phyloP scores from a whole-genome alignment of 257 asterid genomes.

The Catharanthus roseus region DNA sequence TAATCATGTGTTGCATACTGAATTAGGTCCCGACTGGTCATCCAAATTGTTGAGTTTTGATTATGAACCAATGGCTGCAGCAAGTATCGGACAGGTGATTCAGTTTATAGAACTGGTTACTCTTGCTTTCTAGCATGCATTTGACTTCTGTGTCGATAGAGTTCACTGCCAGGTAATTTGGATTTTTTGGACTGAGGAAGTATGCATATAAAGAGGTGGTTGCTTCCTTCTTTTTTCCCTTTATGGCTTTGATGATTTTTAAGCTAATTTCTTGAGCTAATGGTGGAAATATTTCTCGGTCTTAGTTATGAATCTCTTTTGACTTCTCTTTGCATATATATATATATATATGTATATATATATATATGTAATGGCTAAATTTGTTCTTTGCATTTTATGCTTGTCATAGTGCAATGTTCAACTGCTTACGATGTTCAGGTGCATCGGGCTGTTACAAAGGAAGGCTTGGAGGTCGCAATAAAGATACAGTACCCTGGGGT shows the following conservation, averaged over 20 bases:
- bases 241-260: background rate
- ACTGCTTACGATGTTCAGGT: constrained; percentile 45
- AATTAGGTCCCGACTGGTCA: constrained; percentile 74
- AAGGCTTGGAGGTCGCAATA: constrained; percentile 81
- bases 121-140: background rate
- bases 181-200: background rate
- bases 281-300: background rate
- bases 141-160: background rate
- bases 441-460: constrained; percentile 76
- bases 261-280: background rate
- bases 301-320: background rate
- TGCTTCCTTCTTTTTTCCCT: background rate
- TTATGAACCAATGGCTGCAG: constrained; percentile 90
- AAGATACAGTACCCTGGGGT: constrained; percentile 99
- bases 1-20: constrained; percentile 81
- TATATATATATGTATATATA: background rate
- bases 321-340: too few relatives aligned
- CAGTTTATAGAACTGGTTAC: constrained; percentile 3
- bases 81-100: constrained; percentile 94
- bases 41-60: constrained; percentile 69
- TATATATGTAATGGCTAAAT: background rate
- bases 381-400: background rate
- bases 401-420: background rate
- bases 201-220: background rate
- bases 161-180: background rate